Percentiles rank a stretch among this genome's conserved stretches.
These are phyloP conservation scores for Nissolia schottii DNA, from an alignment of 306 rosid genomes.

Conservation along the genomic window DNA sequence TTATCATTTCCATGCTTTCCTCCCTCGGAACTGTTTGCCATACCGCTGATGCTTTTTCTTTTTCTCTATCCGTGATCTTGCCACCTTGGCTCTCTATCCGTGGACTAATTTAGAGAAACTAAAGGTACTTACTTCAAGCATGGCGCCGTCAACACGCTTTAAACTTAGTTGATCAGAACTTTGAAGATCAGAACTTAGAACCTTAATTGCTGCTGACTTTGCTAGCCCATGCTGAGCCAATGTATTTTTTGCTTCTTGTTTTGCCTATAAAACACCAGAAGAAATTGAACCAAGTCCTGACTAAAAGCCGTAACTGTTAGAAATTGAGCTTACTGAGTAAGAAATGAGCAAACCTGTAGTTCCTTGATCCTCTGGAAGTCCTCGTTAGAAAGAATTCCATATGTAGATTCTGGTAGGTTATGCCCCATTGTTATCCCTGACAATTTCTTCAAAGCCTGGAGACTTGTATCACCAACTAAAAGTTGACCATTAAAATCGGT, in stretches of 20 bases:
- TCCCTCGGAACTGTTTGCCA: conserved; percentile 73
- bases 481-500: conserved; percentile 53
- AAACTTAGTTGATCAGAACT: conserved; percentile 55
- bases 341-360: conserved; percentile 47
- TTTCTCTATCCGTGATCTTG: conserved; percentile 45
- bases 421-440: conserved; percentile 33
- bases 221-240: conserved; percentile 64
- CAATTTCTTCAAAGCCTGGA: conserved; percentile 73
- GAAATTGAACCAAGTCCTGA: not conserved
- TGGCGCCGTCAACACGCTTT: conserved; percentile 71
- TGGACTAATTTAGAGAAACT: conserved; percentile 10
- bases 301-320: not conserved
- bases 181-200: too few species aligned
- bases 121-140: conserved; percentile 65
- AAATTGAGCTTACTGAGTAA: conserved; percentile 7
- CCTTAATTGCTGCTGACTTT: conserved; percentile 35
- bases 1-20: conserved; percentile 67
- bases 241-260: conserved; percentile 52
- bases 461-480: conserved; percentile 70
- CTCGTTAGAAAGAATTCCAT: conserved; percentile 87
- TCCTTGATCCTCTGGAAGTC: conserved; percentile 77
- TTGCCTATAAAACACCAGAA: conserved; percentile 46
- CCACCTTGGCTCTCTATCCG: conserved; percentile 44
- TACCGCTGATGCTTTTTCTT: conserved; percentile 45
- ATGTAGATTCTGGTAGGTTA: conserved; percentile 30